Evolutionary conservation across 441 rosid genomes (phyloP).

Genomic region (Manihot esculenta): DNA sequence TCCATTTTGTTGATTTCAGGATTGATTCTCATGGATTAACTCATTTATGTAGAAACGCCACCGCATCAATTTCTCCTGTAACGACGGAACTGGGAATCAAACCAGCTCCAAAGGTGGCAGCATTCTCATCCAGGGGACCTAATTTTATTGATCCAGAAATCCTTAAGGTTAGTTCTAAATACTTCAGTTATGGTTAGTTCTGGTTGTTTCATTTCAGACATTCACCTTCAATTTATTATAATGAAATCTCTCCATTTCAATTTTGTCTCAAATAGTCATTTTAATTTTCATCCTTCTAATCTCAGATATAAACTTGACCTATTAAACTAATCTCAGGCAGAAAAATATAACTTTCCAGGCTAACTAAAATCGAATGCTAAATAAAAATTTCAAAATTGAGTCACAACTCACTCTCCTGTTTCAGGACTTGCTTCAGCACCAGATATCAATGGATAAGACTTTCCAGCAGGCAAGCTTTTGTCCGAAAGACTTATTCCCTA

Average conservation of each 20-base stretch:
- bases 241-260: no score
- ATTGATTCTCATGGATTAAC: not conserved
- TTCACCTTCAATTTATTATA: no score
- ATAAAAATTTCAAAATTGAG: no score
- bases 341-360: no score
- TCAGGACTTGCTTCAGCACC: slow-evolving; percentile 32
- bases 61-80: slow-evolving; percentile 34
- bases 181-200: no score
- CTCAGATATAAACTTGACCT: no score
- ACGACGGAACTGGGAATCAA: slow-evolving; percentile 2
- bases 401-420: no score
- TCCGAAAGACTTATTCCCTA: slow-evolving; percentile 58
- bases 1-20: not conserved
- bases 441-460: slow-evolving; percentile 45
- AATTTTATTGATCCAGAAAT: slow-evolving; percentile 36
- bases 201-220: no score
- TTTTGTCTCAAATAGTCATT: no score
- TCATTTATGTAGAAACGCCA: slow-evolving; percentile 30
- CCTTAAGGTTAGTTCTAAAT: slow-evolving; percentile 39
- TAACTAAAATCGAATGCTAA: no score
- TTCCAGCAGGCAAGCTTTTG: slow-evolving; percentile 26
- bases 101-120: slow-evolving; percentile 55
- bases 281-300: no score
- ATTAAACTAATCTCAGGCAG: no score
- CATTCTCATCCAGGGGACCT: slow-evolving; percentile 59